Evolutionary conservation across 2,329 filamentous ascomycete species (phyloP), one percentile per base, ranked within the genome.

Genomic region (Epichloe glyceriae): DNA sequence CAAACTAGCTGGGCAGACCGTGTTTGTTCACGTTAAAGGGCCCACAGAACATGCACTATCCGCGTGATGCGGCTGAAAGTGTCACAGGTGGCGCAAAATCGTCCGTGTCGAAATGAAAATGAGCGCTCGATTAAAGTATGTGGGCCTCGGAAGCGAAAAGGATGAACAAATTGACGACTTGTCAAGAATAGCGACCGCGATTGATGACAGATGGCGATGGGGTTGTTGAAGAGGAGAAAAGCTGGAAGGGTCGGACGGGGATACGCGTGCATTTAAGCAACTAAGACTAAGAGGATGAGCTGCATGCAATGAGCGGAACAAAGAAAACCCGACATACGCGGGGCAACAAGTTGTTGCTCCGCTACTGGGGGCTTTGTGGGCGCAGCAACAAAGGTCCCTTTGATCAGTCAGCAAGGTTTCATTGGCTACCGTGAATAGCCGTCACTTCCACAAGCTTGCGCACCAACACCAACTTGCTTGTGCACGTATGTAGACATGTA

Each of bases 381-480:
- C 26, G 26, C 26, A 10, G 26, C 26, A 11, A 30, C 26, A 30
- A 30, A 30, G 1, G 8, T 43, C 14, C 39, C 17, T 43, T 38
- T 12, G 15, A 43, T 38, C 14, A 44, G 33, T 49, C 47, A 44
- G 40, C 47, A 44, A 6, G n/a, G 34, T 33, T 50, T 42, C 52
- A 62, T 61, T 63, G 55, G 62, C 54, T 64, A 55, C 62, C 62
- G 62, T 48, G 46, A 52, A 52, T 64, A 65, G 51, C 61, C 63
- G 61, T 43, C 19, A 54, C 53, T 44, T 51, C 49, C 37, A 30
- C 26, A 10, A 30, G 26, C 26, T 26, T 26, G 7, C 2, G 2
- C 7, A 26, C 3, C 20, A 22, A 22, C 20, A n/a, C n/a, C n/a
- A n/a, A n/a, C n/a, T 26, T 8, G 26, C 26, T 26, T 26, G 5